These are phyloP conservation scores for Taxillus chinensis DNA, from an alignment of 164 flowering plant genomes.

Conservation along the genomic window DNA sequence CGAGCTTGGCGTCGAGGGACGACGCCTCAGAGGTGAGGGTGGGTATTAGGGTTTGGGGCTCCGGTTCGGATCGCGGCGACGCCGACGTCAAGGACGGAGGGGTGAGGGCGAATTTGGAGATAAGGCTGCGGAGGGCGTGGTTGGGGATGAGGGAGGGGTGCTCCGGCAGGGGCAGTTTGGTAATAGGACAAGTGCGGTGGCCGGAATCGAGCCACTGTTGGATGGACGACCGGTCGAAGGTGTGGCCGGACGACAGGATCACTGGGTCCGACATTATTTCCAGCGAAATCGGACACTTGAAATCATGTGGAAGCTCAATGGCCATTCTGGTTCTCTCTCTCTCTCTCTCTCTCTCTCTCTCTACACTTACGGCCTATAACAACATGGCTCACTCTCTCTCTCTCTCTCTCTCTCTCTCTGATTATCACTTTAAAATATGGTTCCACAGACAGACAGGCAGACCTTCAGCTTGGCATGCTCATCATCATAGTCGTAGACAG, in stretches of 20 bases:
- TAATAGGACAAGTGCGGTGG: conserved; percentile 89
- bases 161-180: conserved; percentile 68
- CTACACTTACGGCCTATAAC: too few species aligned
- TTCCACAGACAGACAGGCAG: too few species aligned
- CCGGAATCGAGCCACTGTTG: conserved; percentile 97
- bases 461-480: too few species aligned
- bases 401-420: too few species aligned
- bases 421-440: too few species aligned
- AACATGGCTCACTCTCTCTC: too few species aligned
- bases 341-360: background rate
- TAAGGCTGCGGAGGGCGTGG: conserved; percentile 81
- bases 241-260: conserved; percentile 88
- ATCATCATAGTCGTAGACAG: too few species aligned
- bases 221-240: conserved; percentile 91
- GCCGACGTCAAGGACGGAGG: background rate
- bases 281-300: conserved; percentile 90
- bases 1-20: conserved; percentile 28
- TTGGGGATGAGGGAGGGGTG: conserved; percentile 86
- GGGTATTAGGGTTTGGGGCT: conserved; percentile 38
- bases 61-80: background rate
- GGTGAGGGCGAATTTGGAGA: conserved; percentile 48
- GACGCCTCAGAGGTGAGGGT: conserved; percentile 33
- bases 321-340: conserved; percentile 21
- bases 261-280: conserved; percentile 99
- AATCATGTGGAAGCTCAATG: conserved; percentile 60